These are phyloP conservation scores for Lipomyces starkeyi DNA, from an alignment of 805 yeast genomes.

Conservation along the genomic window DNA sequence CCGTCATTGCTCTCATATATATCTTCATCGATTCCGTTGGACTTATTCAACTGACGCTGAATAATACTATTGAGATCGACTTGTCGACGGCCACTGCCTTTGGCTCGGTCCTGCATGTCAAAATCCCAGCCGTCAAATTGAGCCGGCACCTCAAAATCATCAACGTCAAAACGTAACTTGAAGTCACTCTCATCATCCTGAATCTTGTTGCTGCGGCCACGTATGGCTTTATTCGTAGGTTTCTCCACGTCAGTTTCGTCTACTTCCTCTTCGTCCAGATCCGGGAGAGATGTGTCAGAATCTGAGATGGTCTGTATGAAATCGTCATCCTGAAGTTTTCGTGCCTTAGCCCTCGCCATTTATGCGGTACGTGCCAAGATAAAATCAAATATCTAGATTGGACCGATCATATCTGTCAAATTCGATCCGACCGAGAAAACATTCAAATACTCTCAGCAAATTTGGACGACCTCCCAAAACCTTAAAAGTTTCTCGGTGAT, in stretches of 20 bases:
- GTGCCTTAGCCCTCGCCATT: conserved; percentile 20
- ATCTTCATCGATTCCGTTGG: conserved; percentile 46
- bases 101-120: conserved; percentile 53
- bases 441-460: not conserved
- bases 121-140: conserved; percentile 86
- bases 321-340: conserved; percentile 21
- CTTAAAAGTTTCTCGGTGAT: conserved; percentile 10
- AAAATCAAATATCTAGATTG: not conserved
- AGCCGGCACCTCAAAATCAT: conserved; percentile 54
- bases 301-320: conserved; percentile 35
- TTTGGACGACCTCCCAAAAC: not conserved
- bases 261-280: conserved; percentile 27
- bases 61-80: conserved; percentile 90
- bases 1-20: not conserved
- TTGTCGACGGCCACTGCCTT: conserved; percentile 51
- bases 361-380: conserved; percentile 8
- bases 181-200: conserved; percentile 47
- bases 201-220: not conserved
- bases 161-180: conserved; percentile 71
- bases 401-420: not conserved
- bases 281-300: conserved; percentile 31
- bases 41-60: conserved; percentile 78
- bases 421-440: not conserved
- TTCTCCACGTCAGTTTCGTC: conserved; percentile 9
- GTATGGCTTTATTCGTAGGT: not conserved